A percentile compares a stretch with the other conserved stretches of the same genome.
phyloP scores from a whole-genome alignment of 768 basidiomycete species.

The Floccularia luteovirens region DNA sequence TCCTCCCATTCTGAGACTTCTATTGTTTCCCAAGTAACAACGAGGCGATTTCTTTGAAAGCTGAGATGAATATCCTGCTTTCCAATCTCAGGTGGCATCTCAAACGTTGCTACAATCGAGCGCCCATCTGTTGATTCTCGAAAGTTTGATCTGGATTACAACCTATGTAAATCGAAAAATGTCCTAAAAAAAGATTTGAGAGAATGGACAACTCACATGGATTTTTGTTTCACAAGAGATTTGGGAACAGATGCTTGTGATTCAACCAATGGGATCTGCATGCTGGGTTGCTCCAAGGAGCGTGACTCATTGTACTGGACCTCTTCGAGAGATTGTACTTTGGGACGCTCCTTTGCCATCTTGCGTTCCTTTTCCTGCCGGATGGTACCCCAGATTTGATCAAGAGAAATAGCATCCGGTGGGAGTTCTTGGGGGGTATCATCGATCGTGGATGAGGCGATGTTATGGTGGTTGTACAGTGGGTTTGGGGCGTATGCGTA shows the following conservation, averaged over 20 bases:
- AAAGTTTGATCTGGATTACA: conserved; percentile 46
- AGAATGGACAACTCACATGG: conserved; percentile 39
- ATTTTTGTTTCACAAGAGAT: conserved; percentile 50
- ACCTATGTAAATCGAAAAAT: conserved; percentile 9
- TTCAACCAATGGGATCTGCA: conserved; percentile 30
- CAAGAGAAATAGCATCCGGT: conserved; percentile 33
- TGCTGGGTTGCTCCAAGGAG: conserved; percentile 20
- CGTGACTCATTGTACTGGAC: conserved; percentile 24
- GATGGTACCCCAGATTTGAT: conserved; percentile 60
- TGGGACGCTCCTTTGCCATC: conserved; percentile 62
- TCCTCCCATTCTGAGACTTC: conserved; percentile 57
- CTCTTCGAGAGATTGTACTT: conserved; percentile 63
- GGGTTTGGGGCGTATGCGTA: conserved; percentile 13
- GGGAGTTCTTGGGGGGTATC: conserved; percentile 32
- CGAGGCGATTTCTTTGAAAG: conserved; percentile 53
- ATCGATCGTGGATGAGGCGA: conserved; percentile 34
- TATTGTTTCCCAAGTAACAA: conserved; percentile 60
- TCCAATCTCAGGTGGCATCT: conserved; percentile 54
- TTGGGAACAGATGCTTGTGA: conserved; percentile 29
- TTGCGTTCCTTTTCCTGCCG: conserved; percentile 57
- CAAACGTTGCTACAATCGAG: conserved; percentile 65
- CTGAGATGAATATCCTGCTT: conserved; percentile 75
- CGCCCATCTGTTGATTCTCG: conserved; percentile 67
- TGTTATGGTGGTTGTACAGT: conserved; percentile 29
- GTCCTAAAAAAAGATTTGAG: conserved; percentile 6